Evolutionary conservation across 768 basidiomycete genomes (phyloP).

Genomic region (Guyanaporus albipodus): DNA sequence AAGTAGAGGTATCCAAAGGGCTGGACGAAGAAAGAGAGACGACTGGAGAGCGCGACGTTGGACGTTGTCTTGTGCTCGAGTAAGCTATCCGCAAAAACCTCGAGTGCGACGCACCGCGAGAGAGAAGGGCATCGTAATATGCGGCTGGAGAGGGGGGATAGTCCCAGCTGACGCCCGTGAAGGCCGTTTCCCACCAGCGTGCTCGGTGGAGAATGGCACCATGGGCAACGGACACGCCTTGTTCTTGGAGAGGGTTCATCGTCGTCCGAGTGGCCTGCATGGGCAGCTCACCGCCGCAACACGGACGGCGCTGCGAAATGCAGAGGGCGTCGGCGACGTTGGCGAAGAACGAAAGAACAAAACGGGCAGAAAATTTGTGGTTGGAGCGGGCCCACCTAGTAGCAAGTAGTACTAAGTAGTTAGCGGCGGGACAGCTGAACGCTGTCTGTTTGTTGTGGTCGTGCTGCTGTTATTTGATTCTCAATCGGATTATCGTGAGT

Average conservation of each 20-base stretch:
- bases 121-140: constrained; percentile 19
- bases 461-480: too few relatives aligned
- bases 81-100: constrained; percentile 25
- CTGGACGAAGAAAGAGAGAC: not conserved
- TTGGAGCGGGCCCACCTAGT: too few relatives aligned
- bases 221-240: not conserved
- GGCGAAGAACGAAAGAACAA: not conserved
- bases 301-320: not conserved
- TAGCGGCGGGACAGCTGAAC: too few relatives aligned
- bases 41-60: not conserved
- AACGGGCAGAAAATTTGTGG: not conserved
- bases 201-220: constrained; percentile 3
- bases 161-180: constrained; percentile 20
- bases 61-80: constrained; percentile 9
- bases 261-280: constrained; percentile 13
- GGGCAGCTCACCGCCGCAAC: constrained; percentile 4
- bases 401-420: too few relatives aligned
- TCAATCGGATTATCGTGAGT: too few relatives aligned
- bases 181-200: constrained; percentile 10
- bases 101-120: constrained; percentile 26
- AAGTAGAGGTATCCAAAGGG: not conserved
- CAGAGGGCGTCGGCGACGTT: too few relatives aligned
- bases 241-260: constrained; percentile 10
- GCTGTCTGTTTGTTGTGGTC: not conserved
- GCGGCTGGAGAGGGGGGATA: constrained; percentile 16